Conservation (phyloP, 2,329 filamentous ascomycete species). For the Sclerotinia minor region DNA sequence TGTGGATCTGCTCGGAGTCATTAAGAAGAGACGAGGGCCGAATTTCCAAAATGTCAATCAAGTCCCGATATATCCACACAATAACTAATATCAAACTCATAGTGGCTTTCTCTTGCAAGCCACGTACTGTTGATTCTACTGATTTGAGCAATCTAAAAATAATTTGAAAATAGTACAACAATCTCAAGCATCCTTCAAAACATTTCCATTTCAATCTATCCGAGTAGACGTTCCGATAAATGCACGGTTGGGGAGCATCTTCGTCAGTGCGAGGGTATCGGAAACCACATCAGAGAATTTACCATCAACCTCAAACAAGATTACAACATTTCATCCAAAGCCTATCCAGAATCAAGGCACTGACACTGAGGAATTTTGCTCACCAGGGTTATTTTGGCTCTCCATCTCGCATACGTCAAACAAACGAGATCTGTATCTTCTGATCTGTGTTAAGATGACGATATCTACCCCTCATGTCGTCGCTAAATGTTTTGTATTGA, state of each 20-base stretch:
- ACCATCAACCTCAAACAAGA: background rate
- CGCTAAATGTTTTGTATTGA: background rate
- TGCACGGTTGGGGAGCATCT: conserved; percentile 2
- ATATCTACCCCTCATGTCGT: background rate
- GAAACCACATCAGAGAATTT: background rate
- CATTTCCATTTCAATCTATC: background rate
- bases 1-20: background rate
- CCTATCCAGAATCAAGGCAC: background rate
- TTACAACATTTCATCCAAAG: background rate
- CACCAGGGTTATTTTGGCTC: background rate
- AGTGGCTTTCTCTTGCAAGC: background rate
- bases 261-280: background rate
- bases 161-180: background rate
- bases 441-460: background rate
- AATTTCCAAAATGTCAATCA: background rate
- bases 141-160: background rate
- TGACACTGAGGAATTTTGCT: background rate
- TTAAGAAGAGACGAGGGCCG: background rate
- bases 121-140: background rate
- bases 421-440: background rate
- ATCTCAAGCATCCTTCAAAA: background rate
- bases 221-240: background rate
- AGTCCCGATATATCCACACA: background rate
- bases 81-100: background rate
- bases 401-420: background rate